Percentiles rank a stretch among this genome's conserved stretches.
Conservation (phyloP, 768 basidiomycete species). For the Pleurotus citrinopileatus region DNA sequence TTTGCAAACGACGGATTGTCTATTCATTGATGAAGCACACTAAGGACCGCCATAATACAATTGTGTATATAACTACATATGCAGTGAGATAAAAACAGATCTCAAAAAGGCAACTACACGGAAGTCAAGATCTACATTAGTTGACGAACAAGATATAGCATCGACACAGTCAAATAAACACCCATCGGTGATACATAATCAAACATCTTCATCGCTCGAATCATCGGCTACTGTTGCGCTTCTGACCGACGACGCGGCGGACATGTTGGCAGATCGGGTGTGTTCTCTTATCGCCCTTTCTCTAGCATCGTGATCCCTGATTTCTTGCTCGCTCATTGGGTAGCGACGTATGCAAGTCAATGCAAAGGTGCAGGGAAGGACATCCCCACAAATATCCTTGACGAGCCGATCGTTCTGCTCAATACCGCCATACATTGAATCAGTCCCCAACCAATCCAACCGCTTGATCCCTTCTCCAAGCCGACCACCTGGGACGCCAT, state of each 20-base stretch:
- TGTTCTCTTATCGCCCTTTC: slow-evolving; percentile 20
- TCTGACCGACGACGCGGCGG: slow-evolving; percentile 1
- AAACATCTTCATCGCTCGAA: not conserved
- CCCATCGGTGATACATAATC: not conserved
- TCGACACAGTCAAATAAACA: not conserved
- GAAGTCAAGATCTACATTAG: not conserved
- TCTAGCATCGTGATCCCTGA: slow-evolving; percentile 42
- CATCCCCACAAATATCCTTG: slow-evolving; percentile 40
- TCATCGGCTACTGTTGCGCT: not conserved
- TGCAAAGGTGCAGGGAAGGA: slow-evolving; percentile 58
- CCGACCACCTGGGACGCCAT: slow-evolving; percentile 66
- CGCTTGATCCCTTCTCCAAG: slow-evolving; percentile 62
- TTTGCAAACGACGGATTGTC: too few relatives aligned
- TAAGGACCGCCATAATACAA: too few relatives aligned
- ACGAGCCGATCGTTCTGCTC: slow-evolving; percentile 41
- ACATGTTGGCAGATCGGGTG: not conserved
- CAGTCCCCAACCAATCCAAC: slow-evolving; percentile 61
- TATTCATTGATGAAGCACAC: too few relatives aligned
- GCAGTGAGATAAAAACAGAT: too few relatives aligned
- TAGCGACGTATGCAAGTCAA: slow-evolving; percentile 49
- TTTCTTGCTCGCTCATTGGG: slow-evolving; percentile 47
- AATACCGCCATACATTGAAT: slow-evolving; percentile 66
- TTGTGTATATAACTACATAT: too few relatives aligned
- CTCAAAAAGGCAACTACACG: too few relatives aligned
- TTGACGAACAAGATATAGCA: not conserved